Evolutionary conservation across 805 yeast species (phyloP), one percentile per base, ranked within the genome.

Genomic region (Saccharomycopsis sp.): DNA sequence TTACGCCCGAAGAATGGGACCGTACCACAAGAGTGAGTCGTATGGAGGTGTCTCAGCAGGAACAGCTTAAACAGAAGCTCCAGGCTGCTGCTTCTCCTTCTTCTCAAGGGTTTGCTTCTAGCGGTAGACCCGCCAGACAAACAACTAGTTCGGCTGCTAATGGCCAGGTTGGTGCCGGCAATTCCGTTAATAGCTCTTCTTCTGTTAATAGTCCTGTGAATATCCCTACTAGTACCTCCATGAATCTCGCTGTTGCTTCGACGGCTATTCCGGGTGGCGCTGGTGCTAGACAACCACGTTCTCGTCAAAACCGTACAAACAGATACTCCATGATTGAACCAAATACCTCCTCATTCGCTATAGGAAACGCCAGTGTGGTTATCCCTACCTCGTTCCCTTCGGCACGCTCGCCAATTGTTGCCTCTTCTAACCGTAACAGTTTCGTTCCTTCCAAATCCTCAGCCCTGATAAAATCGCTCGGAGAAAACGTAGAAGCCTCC

Each of bases 1-100:
- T 91, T 34, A 81, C 93, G 19, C 96, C 97, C 49, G 78, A 81
- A 2, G 97, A 93, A 69, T 94, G 97, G 97, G 98, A 93, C 70
- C 76, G 76, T 58, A 75, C 76, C 57, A 60, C 63, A 15, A 29
- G 42, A 38, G 3, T 60, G 7, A 44, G 49, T 17, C 19, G 49
- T 7, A 44, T 44, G 49, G 49, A 44, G 22, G 14, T 35, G 14
- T 35, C 41, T 35, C 41, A 35, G 14, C 8, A 35, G 8, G 41
- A 35, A 35, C 41, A 35, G 14, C 14, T 35, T 9, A 35, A 35
- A 14, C 41, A 35, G 14, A 8, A 35, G 41, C 41, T 35, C 14
- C 41, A 35, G n/a, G n/a, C n/a, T n/a, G n/a, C n/a, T n/a, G n/a
- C n/a, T n/a, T n/a, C n/a, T n/a, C n/a, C n/a, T n/a, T n/a, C n/a